Percentiles rank a stretch among this genome's conserved stretches.
Conservation (phyloP, 306 rosid genomes). For the Prosopis cineraria region DNA sequence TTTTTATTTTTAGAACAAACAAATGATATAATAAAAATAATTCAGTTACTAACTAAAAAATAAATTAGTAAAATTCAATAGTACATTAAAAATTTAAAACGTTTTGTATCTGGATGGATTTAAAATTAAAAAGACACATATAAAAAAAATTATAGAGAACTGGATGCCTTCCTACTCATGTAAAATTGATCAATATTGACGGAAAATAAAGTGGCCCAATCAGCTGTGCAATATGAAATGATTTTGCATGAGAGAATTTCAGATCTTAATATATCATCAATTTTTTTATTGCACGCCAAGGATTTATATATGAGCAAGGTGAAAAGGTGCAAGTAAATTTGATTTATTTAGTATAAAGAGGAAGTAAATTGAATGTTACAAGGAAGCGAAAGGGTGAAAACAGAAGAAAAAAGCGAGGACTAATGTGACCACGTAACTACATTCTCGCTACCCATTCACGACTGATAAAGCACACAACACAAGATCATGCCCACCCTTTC, state of each 20-base stretch:
- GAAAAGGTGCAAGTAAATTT: background rate
- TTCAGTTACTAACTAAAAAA: background rate
- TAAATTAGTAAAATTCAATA: background rate
- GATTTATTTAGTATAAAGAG: background rate
- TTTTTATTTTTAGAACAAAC: background rate
- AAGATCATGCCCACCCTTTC: background rate
- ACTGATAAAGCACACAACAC: background rate
- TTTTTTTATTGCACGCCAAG: no score
- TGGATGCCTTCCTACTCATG: background rate
- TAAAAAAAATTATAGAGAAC: background rate
- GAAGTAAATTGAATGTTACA: background rate
- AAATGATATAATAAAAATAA: background rate
- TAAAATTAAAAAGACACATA: no score
- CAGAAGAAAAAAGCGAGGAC: background rate
- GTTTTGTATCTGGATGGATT: background rate
- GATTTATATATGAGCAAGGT: background rate
- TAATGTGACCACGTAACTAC: constrained; percentile 17
- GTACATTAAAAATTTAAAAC: background rate
- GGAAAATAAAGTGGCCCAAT: background rate
- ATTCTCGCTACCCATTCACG: constrained; percentile 3
- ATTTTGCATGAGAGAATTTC: background rate
- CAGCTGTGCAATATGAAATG: background rate
- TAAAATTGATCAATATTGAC: background rate
- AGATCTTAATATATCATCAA: no score
- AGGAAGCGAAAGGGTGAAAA: background rate